These are phyloP conservation scores for Extremus antarcticus DNA, from an alignment of 495 filamentous ascomycete genomes.

Conservation along the genomic window DNA sequence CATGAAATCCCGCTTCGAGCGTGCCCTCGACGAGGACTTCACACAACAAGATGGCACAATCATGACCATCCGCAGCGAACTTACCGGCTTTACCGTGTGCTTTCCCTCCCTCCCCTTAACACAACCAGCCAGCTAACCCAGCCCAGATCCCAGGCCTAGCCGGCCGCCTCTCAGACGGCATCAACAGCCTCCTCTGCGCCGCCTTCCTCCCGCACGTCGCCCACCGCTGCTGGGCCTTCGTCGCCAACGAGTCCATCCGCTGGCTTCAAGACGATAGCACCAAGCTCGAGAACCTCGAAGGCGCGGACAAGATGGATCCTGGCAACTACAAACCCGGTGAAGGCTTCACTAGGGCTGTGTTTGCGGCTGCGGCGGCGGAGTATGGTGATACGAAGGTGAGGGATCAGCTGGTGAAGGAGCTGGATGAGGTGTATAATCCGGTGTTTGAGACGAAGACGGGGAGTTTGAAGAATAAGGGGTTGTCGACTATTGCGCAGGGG, in stretches of 20 bases:
- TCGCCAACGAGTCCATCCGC: conserved; percentile 5
- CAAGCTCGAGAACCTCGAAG: conserved; percentile 7
- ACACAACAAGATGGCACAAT: conserved; percentile 15
- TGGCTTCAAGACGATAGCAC: neutral
- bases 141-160: conserved; percentile 9
- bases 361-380: conserved; percentile 8
- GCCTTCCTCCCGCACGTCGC: conserved; percentile 13
- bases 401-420: neutral
- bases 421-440: conserved; percentile 4
- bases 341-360: conserved; percentile 1
- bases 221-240: conserved; percentile 10
- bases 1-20: conserved; percentile 6
- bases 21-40: conserved; percentile 13
- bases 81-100: conserved; percentile 12
- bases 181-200: conserved; percentile 12
- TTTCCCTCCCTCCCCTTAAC: too few species aligned
- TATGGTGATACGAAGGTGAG: conserved; percentile 3
- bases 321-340: conserved; percentile 12
- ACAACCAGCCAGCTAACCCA: too few species aligned
- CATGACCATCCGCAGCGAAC: conserved; percentile 14
- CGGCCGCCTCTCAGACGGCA: conserved; percentile 10
- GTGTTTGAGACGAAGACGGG: conserved; percentile 6
- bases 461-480: conserved; percentile 8
- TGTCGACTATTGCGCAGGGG: neutral
- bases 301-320: conserved; percentile 10